These are phyloP conservation scores for Cucurbita maxima DNA, from an alignment of 306 rosid genomes.

Conservation along the genomic window DNA sequence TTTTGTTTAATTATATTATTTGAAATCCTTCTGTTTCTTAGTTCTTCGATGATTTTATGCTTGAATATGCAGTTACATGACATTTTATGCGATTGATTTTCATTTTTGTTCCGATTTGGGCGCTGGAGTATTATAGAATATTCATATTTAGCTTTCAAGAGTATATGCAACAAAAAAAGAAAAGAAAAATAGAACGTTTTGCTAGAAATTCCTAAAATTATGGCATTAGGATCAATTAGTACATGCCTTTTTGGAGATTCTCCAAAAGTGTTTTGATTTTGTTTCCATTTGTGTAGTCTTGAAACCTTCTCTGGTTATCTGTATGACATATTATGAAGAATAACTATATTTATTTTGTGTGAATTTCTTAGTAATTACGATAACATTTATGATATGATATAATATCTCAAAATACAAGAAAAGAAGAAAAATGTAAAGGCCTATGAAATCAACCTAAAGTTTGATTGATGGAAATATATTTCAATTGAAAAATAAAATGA, in stretches of 20 bases:
- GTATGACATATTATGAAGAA: too few species aligned
- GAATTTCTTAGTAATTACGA: too few species aligned
- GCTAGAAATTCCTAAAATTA: too few species aligned
- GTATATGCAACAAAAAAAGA: background rate
- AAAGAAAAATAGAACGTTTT: too few species aligned
- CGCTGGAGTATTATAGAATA: background rate
- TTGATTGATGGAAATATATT: too few species aligned
- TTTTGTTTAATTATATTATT: background rate
- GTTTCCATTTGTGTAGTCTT: too few species aligned
- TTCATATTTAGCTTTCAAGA: background rate
- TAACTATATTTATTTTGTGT: too few species aligned
- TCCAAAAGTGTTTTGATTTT: background rate
- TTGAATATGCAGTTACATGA: background rate
- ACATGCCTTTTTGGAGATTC: background rate
- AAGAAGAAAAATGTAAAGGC: too few species aligned
- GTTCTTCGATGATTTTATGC: background rate
- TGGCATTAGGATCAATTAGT: too few species aligned
- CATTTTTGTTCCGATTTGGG: background rate
- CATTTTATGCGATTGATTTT: background rate
- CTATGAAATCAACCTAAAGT: background rate
- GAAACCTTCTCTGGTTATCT: too few species aligned
- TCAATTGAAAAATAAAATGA: too few species aligned
- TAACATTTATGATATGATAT: background rate
- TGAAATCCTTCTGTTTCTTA: background rate
- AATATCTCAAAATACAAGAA: background rate